phyloP scores from a whole-genome alignment of 176 grass and related monocot species.

The Alopecurus myosuroides region DNA sequence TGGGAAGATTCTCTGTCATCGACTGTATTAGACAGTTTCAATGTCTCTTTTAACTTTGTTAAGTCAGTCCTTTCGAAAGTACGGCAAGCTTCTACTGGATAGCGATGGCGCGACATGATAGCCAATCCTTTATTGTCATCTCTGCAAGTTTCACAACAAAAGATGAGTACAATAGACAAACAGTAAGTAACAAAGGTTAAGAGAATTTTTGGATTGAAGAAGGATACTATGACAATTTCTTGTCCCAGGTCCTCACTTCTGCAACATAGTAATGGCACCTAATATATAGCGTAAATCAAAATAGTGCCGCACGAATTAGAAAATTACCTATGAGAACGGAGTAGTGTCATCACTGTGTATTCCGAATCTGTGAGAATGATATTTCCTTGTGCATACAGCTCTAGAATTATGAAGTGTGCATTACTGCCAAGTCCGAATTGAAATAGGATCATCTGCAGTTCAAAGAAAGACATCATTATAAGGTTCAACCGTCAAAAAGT shows the following conservation, averaged over 20 bases:
- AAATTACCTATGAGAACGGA: slow-evolving; percentile 86
- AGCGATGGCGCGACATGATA: slow-evolving; percentile 97
- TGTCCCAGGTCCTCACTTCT: background rate
- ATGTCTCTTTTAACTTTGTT: slow-evolving; percentile 52
- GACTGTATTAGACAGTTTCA: slow-evolving; percentile 36
- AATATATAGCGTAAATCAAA: background rate
- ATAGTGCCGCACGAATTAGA: background rate
- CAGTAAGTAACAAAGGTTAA: background rate
- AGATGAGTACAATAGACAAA: slow-evolving; percentile 18
- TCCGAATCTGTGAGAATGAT: slow-evolving; percentile 90
- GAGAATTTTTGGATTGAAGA: background rate
- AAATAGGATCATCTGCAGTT: slow-evolving; percentile 82
- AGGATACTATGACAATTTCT: background rate
- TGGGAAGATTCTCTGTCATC: slow-evolving; percentile 35
- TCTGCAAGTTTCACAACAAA: slow-evolving; percentile 32
- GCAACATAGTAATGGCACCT: background rate
- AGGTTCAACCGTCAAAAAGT: background rate
- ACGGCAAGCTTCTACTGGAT: slow-evolving; percentile 89
- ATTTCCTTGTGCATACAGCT: slow-evolving; percentile 96
- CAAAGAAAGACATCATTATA: slow-evolving; percentile 11
- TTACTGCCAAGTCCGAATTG: slow-evolving; percentile 89
- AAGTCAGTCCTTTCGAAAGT: slow-evolving; percentile 79
- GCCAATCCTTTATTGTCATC: slow-evolving; percentile 96
- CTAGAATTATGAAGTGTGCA: slow-evolving; percentile 80
- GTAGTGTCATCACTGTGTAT: slow-evolving; percentile 88